Evolutionary conservation across 2,329 filamentous ascomycete species (phyloP).

Genomic region (Aspergillus carbonarius): DNA sequence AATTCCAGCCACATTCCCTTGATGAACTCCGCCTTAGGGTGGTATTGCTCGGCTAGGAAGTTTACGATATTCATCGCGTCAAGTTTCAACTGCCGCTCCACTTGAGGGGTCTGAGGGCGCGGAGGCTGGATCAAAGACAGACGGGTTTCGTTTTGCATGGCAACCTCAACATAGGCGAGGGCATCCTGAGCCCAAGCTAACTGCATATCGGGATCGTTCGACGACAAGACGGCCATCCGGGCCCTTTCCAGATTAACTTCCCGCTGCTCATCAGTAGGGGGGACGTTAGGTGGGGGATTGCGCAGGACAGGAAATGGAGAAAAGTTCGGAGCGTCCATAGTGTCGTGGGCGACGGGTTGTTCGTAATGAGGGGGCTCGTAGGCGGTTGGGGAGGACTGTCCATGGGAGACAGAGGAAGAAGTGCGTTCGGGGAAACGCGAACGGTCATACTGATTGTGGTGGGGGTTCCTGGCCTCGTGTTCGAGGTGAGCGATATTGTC

Average conservation of each 20-base stretch:
- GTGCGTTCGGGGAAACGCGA: conserved; percentile 38
- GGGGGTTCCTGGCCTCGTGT: conserved; percentile 62
- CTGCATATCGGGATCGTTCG: conserved; percentile 94
- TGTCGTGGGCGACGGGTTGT: conserved; percentile 52
- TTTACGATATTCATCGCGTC: conserved; percentile 91
- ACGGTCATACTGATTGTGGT: conserved; percentile 42
- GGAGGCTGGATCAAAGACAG: conserved; percentile 59
- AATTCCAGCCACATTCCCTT: conserved; percentile 97
- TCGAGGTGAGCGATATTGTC: conserved; percentile 90
- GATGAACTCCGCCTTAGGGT: conserved; percentile 93
- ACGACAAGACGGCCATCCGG: conserved; percentile 79
- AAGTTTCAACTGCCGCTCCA: conserved; percentile 81
- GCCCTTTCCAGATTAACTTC: conserved; percentile 86
- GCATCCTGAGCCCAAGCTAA: conserved; percentile 95
- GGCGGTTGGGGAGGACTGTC: conserved; percentile 27
- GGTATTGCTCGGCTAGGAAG: conserved; percentile 85
- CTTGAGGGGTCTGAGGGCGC: conserved; percentile 75
- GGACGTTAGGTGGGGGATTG: conserved; percentile 78
- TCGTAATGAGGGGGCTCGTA: conserved; percentile 46
- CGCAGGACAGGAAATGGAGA: conserved; percentile 87
- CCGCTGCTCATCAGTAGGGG: conserved; percentile 90
- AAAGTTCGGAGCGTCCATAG: conserved; percentile 68
- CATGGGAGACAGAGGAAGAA: conserved; percentile 35
- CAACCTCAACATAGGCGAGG: conserved; percentile 81
- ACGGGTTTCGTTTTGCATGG: conserved; percentile 72